Conservation (phyloP, 257 asterid genomes). For the Cinchona pubescens region DNA sequence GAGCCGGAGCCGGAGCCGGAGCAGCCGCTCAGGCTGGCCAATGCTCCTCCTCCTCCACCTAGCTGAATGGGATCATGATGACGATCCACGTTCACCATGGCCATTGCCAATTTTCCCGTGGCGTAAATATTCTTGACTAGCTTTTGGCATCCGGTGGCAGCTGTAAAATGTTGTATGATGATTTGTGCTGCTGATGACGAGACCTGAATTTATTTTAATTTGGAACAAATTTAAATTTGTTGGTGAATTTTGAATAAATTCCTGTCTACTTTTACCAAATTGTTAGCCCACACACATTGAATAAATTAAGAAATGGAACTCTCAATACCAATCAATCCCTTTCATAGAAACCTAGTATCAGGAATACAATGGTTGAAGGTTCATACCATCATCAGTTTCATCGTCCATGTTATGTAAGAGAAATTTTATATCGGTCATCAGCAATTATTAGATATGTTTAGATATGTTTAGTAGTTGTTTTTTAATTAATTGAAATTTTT, state of each 20-base stretch:
- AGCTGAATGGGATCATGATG: too few species aligned
- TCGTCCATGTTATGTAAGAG: not conserved
- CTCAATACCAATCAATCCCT: too few species aligned
- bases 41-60: conserved; percentile 20
- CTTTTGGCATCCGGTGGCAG: conserved; percentile 77
- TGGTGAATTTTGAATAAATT: conserved; percentile 22
- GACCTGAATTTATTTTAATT: conserved; percentile 48
- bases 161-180: conserved; percentile 76
- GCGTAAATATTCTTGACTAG: conserved; percentile 65
- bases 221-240: conserved; percentile 5
- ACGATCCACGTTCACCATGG: conserved; percentile 54
- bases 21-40: too few species aligned
- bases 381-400: conserved; percentile 16
- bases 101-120: conserved; percentile 71
- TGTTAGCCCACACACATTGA: too few species aligned
- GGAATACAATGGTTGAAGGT: not conserved
- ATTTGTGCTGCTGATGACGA: conserved; percentile 78
- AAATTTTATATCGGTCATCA: too few species aligned
- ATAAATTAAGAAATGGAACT: too few species aligned
- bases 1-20: too few species aligned
- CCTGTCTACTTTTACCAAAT: conserved; percentile 15
- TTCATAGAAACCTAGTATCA: not conserved
- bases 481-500: too few species aligned
- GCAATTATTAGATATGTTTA: too few species aligned
- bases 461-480: too few species aligned